phyloP scores from a whole-genome alignment of 1,284 basidiomycete species.

The Amylostereum chailletii region DNA sequence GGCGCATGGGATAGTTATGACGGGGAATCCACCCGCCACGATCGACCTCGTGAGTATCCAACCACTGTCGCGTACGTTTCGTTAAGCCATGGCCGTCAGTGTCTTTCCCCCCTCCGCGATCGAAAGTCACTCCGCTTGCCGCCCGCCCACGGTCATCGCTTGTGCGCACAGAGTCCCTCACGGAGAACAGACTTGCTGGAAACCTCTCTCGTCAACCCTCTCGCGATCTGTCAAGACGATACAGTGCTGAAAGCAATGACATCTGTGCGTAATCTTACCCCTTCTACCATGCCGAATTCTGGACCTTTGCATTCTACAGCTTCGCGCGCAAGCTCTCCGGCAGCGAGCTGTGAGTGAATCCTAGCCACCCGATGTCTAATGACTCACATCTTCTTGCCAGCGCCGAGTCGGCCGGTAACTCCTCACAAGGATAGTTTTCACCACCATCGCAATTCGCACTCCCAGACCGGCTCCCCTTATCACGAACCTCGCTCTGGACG shows the following conservation, averaged over 20 bases:
- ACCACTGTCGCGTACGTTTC: not conserved
- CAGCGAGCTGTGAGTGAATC: constrained; percentile 12
- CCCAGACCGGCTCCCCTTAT: constrained; percentile 11
- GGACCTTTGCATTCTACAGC: constrained; percentile 11
- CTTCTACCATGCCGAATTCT: not conserved
- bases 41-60: constrained; percentile 13
- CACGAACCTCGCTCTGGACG: constrained; percentile 10
- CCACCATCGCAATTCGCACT: constrained; percentile 14
- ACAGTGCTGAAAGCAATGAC: constrained; percentile 17
- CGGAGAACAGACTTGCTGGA: constrained; percentile 16
- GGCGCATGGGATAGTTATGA: constrained; percentile 45
- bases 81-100: constrained; percentile 7
- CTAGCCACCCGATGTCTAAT: not conserved
- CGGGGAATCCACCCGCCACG: constrained; percentile 19
- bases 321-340: constrained; percentile 16
- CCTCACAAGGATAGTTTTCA: constrained; percentile 8
- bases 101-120: constrained; percentile 16
- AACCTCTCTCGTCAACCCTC: constrained; percentile 18
- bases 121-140: constrained; percentile 6
- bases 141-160: constrained; percentile 9
- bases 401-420: constrained; percentile 1
- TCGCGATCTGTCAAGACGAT: constrained; percentile 15
- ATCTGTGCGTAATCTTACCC: constrained; percentile 14
- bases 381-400: constrained; percentile 4
- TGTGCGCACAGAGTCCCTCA: constrained; percentile 17